These are phyloP conservation scores for Claviceps citrina DNA, from an alignment of 2,329 filamentous ascomycete species.

Conservation along the genomic window DNA sequence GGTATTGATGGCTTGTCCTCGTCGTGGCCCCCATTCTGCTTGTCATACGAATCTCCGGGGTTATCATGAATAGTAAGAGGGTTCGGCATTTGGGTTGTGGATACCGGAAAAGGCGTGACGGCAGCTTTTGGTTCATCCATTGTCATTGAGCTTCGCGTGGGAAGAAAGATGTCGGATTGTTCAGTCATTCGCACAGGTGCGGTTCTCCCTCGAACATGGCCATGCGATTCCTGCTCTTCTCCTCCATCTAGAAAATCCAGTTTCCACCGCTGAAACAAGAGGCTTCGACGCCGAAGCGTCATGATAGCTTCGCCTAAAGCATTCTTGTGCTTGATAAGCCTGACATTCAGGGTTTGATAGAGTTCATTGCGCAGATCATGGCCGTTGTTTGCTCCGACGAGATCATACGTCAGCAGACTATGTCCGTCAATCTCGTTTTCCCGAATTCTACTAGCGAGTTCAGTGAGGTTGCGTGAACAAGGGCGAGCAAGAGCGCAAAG, in stretches of 20 bases:
- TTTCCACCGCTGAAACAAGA: constrained; percentile 26
- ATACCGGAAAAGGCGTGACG: neutral
- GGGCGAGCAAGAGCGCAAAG: constrained; percentile 42
- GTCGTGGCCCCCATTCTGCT: neutral
- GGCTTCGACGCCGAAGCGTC: constrained; percentile 37
- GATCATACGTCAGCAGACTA: constrained; percentile 41
- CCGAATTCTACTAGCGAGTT: constrained; percentile 39
- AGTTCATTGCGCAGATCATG: constrained; percentile 28
- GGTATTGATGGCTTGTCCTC: neutral
- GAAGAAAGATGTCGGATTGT: neutral
- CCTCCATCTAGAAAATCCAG: constrained; percentile 3
- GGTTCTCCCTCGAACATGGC: neutral
- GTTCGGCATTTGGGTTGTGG: neutral
- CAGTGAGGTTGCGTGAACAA: constrained; percentile 31
- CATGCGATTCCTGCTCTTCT: neutral
- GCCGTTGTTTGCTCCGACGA: constrained; percentile 23
- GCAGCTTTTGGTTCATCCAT: neutral
- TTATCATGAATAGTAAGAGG: neutral
- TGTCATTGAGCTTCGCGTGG: neutral
- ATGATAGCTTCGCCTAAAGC: constrained; percentile 43
- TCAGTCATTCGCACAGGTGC: constrained; percentile 1
- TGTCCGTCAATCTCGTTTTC: constrained; percentile 52
- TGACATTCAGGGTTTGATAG: constrained; percentile 39
- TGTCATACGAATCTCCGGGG: neutral
- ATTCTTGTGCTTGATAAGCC: constrained; percentile 39